Evolutionary conservation across 192 early-diverging fungal species (phyloP).

Genomic region (Gaertneriomyces semiglobifer): DNA sequence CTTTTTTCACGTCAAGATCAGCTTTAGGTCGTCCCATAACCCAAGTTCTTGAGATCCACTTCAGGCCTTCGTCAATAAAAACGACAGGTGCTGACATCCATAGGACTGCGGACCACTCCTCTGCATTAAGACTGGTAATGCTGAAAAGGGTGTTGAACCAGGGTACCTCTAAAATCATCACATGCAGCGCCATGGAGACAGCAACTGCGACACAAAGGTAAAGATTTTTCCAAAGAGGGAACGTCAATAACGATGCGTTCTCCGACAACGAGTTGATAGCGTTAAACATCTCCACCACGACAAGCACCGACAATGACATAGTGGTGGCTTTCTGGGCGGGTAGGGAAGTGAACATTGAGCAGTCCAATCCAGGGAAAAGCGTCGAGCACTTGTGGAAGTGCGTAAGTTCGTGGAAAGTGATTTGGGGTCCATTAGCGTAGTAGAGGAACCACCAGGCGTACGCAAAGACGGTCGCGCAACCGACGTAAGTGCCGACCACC

Average conservation of each 20-base stretch:
- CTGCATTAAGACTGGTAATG: constrained; percentile 79
- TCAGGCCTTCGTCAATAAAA: constrained; percentile 87
- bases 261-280: constrained; percentile 94
- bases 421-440: constrained; percentile 81
- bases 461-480: constrained; percentile 88
- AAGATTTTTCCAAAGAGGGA: constrained; percentile 89
- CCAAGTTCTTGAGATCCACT: constrained; percentile 49
- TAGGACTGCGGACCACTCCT: constrained; percentile 90
- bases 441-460: constrained; percentile 99
- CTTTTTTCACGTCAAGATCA: too few relatives aligned
- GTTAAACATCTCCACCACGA: constrained; percentile 98
- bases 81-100: constrained; percentile 89
- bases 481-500: constrained; percentile 89
- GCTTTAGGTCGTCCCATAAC: not conserved
- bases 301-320: constrained; percentile 90
- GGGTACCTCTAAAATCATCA: constrained; percentile 95
- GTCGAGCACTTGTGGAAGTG: constrained; percentile 88
- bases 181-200: constrained; percentile 90
- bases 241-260: constrained; percentile 87
- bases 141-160: constrained; percentile 86
- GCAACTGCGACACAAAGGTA: constrained; percentile 80
- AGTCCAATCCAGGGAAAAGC: constrained; percentile 89
- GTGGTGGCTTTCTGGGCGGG: constrained; percentile 87
- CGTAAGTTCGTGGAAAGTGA: constrained; percentile 85
- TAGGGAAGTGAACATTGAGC: constrained; percentile 80